These are phyloP conservation scores for Xylariaceae sp. DNA, from an alignment of 2,329 filamentous ascomycete species.

Conservation along the genomic window DNA sequence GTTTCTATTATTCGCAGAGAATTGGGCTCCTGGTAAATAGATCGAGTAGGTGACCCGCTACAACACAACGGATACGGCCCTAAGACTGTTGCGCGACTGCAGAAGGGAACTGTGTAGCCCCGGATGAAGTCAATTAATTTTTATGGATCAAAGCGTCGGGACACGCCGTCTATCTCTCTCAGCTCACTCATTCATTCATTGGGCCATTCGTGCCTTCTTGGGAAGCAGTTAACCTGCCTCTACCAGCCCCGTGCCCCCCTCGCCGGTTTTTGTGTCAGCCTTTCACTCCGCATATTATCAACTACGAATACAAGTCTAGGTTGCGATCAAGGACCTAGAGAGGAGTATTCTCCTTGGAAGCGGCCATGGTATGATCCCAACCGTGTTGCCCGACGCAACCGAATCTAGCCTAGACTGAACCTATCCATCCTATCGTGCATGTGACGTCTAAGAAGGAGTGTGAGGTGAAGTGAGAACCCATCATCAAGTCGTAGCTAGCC, in stretches of 20 bases:
- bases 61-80: too few species aligned
- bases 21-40: too few species aligned
- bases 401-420: background rate
- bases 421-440: background rate
- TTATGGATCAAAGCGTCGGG: too few species aligned
- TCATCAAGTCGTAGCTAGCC: conserved; percentile 1
- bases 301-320: background rate
- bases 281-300: background rate
- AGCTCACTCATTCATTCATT: conserved; percentile 6
- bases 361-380: too few species aligned
- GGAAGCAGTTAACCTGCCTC: background rate
- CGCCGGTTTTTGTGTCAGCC: background rate
- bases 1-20: too few species aligned
- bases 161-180: too few species aligned
- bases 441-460: background rate
- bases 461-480: background rate
- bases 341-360: background rate
- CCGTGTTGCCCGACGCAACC: too few species aligned
- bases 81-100: too few species aligned
- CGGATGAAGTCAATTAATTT: conserved; percentile 8
- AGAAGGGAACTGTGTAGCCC: background rate
- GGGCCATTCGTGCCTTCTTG: background rate
- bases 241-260: background rate
- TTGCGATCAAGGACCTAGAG: background rate
- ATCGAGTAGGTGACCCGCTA: too few species aligned